phyloP scores from a whole-genome alignment of 768 basidiomycete genomes.

The Tylopilus plumbeoviolaceoides region DNA sequence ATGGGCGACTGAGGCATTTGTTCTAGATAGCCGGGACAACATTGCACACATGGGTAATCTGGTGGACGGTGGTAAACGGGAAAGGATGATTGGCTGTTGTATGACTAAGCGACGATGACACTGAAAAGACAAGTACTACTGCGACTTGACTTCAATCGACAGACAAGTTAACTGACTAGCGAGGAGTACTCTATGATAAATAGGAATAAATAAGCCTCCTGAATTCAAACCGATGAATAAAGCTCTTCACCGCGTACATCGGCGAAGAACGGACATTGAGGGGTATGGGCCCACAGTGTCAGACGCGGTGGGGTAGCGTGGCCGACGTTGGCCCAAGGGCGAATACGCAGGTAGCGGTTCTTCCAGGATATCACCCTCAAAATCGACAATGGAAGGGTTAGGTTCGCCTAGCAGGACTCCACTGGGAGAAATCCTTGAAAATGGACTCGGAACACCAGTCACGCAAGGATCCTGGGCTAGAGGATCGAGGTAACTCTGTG shows the following conservation, averaged over 20 bases:
- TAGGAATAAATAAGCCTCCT: slow-evolving; percentile 2
- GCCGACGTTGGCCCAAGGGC: slow-evolving; percentile 23
- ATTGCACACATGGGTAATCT: slow-evolving; percentile 15
- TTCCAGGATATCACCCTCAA: background rate
- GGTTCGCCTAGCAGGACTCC: background rate
- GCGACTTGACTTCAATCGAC: too few species aligned
- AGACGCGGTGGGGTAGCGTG: slow-evolving; percentile 15
- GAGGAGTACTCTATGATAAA: slow-evolving; percentile 4
- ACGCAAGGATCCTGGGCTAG: slow-evolving; percentile 11
- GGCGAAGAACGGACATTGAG: slow-evolving; percentile 10
- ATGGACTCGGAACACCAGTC: slow-evolving; percentile 14
- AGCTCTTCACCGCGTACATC: background rate
- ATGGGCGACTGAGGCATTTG: slow-evolving; percentile 20
- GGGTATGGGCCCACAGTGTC: slow-evolving; percentile 29
- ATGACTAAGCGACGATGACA: slow-evolving; percentile 17
- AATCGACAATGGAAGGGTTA: background rate
- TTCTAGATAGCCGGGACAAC: slow-evolving; percentile 26
- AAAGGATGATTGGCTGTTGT: background rate
- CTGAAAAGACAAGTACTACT: too few species aligned
- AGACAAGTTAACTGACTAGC: too few species aligned
- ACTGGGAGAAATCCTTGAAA: background rate
- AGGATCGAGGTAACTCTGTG: background rate
- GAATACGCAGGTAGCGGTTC: slow-evolving; percentile 25
- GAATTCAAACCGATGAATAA: background rate
- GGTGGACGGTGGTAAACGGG: background rate